Percentiles rank a stretch among this genome's conserved stretches.
phyloP scores from a whole-genome alignment of 352 stramenopile genomes.

The Saprolegnia parasitica region DNA sequence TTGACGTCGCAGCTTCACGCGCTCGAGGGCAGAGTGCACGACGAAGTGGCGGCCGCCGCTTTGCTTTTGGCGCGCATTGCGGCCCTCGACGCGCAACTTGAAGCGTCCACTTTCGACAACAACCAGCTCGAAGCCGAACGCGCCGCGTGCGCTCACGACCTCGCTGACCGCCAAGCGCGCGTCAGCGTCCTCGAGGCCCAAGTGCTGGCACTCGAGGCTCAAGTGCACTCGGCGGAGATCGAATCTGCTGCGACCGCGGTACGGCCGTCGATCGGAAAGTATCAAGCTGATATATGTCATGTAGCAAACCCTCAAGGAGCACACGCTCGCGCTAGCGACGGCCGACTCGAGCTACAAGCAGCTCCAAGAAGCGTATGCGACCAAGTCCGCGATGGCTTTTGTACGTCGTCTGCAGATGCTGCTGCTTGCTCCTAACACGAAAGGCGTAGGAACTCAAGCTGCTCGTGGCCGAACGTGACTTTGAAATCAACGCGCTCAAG shows the following conservation, averaged over 20 bases:
- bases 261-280: not conserved
- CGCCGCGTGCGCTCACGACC: not conserved
- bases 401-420: not conserved
- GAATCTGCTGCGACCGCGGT: constrained; percentile 7
- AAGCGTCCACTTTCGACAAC: not conserved
- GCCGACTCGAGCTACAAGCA: constrained; percentile 9
- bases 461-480: constrained; percentile 5
- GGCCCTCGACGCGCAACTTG: not conserved
- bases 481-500: constrained; percentile 2
- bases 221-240: constrained; percentile 12
- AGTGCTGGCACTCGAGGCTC: not conserved
- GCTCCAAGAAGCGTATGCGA: constrained; percentile 12
- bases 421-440: not conserved
- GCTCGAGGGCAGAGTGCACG: constrained; percentile 14
- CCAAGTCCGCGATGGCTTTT: constrained; percentile 1
- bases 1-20: not conserved
- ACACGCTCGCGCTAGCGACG: not conserved
- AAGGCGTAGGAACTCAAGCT: not conserved
- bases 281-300: not conserved
- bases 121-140: not conserved
- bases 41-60: constrained; percentile 7
- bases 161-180: not conserved
- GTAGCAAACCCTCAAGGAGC: not conserved
- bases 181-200: not conserved
- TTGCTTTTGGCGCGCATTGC: not conserved